Base-by-base conservation (phyloP, 768 basidiomycete species). In the Hygrocybe punicea region DNA sequence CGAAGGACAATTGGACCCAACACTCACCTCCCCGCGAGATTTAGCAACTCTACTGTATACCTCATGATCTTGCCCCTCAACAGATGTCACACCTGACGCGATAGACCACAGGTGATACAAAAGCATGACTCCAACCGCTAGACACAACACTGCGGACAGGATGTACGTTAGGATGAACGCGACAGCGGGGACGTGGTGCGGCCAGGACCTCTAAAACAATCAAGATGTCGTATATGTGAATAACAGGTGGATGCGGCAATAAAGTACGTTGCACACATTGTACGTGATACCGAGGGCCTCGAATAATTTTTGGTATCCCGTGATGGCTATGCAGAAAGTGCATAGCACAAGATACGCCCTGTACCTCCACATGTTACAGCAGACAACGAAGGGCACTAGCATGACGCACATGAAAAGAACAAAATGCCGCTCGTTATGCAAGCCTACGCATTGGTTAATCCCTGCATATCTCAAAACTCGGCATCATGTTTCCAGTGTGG, bases 371-470 rank as follows among this genome's bases (percentile, higher is more conserved):
- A 48, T 50, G 44, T 29, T 45, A 36, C 37, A 14, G 13, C 14
- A 44, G 25, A 11, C 21, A 33, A 4, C 5, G 42, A 8, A 53
- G 24, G 46, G 48, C 55, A 51, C n/a, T 13, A 14, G 48, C 16
- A 39, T 34, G 6, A 73, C 86, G 55, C 60, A 91, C 92, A 98
- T 88, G 80, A 98, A 99, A 47, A 98, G 75, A 37, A 96, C 81
- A 64, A 99, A 99, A 73, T 98, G 93, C 0, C 96, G 85, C 67
- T 98, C 95, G 63, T 98, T 99, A 68, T 96, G 80, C 6, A 98
- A 70, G 10, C 96, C 96, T 44, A 99, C 96, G 67, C 96, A 98
- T 82, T 93, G 92, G 70, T 98, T 98, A 50, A 98, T 84, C 94
- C 94, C 92, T 94, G 66, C 57, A 58, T 55, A 47, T 11, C 57